phyloP scores from a whole-genome alignment of 352 stramenopile species.

The Thalassiosira livingstoniorum region DNA sequence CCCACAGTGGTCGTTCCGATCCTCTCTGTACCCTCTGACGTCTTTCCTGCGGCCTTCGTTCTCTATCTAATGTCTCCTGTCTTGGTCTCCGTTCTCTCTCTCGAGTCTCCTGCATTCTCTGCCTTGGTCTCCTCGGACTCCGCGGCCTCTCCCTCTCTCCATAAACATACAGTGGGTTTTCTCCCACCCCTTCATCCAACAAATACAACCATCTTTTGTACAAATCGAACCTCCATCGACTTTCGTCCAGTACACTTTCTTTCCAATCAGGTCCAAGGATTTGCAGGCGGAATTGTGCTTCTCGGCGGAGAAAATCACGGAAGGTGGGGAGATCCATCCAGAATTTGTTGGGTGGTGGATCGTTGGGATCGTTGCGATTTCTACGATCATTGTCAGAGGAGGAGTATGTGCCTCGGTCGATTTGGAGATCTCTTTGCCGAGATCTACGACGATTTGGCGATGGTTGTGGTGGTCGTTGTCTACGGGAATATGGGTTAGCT shows the following conservation, averaged over 20 bases:
- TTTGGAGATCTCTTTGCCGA: conserved; percentile 44
- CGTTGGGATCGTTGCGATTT: conserved; percentile 31
- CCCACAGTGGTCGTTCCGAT: too few relatives aligned
- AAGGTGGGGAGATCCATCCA: conserved; percentile 84
- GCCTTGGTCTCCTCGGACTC: conserved; percentile 11
- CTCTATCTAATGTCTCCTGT: conserved; percentile 12
- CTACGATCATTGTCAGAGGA: too few relatives aligned
- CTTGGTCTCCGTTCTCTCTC: conserved; percentile 8
- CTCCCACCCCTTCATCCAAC: conserved; percentile 74
- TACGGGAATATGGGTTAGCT: too few relatives aligned
- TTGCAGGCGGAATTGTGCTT: conserved; percentile 69
- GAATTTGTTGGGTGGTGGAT: conserved; percentile 68
- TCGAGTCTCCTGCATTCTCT: not conserved
- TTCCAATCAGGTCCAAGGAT: conserved; percentile 77
- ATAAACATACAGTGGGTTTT: conserved; percentile 60
- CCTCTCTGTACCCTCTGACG: conserved; percentile 9
- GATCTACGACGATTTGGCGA: conserved; percentile 1
- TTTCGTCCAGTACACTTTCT: conserved; percentile 78
- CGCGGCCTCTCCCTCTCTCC: conserved; percentile 13
- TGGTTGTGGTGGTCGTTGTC: conserved; percentile 24
- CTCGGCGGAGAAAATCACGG: conserved; percentile 67
- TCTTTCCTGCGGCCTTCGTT: not conserved
- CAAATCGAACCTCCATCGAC: conserved; percentile 77
- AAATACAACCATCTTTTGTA: conserved; percentile 83
- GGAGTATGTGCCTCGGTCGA: too few relatives aligned